These are phyloP conservation scores for Cercospora janseana DNA, from an alignment of 2,329 filamentous ascomycete species.

Conservation along the genomic window DNA sequence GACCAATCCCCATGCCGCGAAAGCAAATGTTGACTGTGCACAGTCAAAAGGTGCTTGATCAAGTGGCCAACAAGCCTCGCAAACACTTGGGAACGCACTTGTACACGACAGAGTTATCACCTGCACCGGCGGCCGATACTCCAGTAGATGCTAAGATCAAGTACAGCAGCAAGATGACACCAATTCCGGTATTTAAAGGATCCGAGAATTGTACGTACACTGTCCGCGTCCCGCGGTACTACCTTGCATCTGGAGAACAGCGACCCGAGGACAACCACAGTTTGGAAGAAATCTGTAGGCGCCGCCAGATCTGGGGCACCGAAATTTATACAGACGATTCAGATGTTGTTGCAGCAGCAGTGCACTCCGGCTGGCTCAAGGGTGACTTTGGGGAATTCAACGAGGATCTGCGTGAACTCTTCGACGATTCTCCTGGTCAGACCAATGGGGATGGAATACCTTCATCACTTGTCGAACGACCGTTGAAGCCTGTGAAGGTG, in stretches of 20 bases:
- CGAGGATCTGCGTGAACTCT: slow-evolving; percentile 34
- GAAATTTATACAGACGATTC: slow-evolving; percentile 96
- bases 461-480: slow-evolving; percentile 25
- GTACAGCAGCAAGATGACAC: slow-evolving; percentile 62
- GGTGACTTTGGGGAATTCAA: slow-evolving; percentile 72
- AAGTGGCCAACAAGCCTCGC: slow-evolving; percentile 67
- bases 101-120: slow-evolving; percentile 66
- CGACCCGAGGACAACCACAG: slow-evolving; percentile 48
- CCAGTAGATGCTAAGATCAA: slow-evolving; percentile 54
- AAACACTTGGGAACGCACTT: slow-evolving; percentile 81
- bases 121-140: slow-evolving; percentile 39
- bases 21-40: slow-evolving; percentile 66
- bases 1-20: slow-evolving; percentile 45
- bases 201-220: slow-evolving; percentile 90
- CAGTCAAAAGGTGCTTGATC: slow-evolving; percentile 69
- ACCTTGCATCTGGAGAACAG: slow-evolving; percentile 50
- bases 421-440: slow-evolving; percentile 34
- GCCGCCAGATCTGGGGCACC: slow-evolving; percentile 84
- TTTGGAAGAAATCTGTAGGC: slow-evolving; percentile 78
- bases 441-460: slow-evolving; percentile 38
- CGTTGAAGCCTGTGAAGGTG: slow-evolving; percentile 60
- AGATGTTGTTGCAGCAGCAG: slow-evolving; percentile 85
- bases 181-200: slow-evolving; percentile 71
- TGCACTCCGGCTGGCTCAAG: slow-evolving; percentile 88
- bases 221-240: slow-evolving; percentile 77